These are phyloP conservation scores for Staphylotrichum longicolle DNA, from an alignment of 495 filamentous ascomycete species.

Conservation along the genomic window DNA sequence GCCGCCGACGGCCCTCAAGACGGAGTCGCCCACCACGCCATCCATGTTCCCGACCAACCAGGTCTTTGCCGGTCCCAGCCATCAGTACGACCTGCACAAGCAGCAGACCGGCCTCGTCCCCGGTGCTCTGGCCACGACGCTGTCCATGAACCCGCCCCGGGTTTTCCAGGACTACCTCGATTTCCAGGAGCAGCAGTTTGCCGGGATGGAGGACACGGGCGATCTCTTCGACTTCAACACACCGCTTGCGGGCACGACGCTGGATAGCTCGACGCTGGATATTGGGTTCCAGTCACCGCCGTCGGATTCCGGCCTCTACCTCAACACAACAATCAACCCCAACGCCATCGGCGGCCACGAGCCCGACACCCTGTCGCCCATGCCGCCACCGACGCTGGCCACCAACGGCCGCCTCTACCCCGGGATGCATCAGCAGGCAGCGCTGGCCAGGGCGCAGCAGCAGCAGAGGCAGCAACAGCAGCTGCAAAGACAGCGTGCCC, in stretches of 20 bases:
- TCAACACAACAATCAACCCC: slow-evolving; percentile 64
- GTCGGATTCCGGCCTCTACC: slow-evolving; percentile 51
- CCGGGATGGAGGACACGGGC: slow-evolving; percentile 40
- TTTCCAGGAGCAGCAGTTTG: slow-evolving; percentile 35
- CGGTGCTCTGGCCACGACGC: slow-evolving; percentile 67
- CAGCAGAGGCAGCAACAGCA: slow-evolving; percentile 64
- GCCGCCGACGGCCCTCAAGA: slow-evolving; percentile 50
- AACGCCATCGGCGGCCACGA: slow-evolving; percentile 62
- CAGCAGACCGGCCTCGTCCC: slow-evolving; percentile 88
- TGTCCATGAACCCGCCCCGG: slow-evolving; percentile 61
- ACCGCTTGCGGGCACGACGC: slow-evolving; percentile 31
- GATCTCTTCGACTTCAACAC: slow-evolving; percentile 61
- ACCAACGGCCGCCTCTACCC: slow-evolving; percentile 74
- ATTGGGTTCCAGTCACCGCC: slow-evolving; percentile 58
- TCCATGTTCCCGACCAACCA: slow-evolving; percentile 47
- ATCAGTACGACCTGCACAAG: slow-evolving; percentile 87
- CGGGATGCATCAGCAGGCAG: slow-evolving; percentile 73
- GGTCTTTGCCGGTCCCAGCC: slow-evolving; percentile 72
- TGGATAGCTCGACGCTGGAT: slow-evolving; percentile 41
- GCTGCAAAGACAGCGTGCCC: slow-evolving; percentile 64
- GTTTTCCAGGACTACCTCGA: slow-evolving; percentile 51
- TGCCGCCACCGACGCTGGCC: slow-evolving; percentile 40
- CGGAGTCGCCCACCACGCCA: slow-evolving; percentile 37
- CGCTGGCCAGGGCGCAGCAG: slow-evolving; percentile 58
- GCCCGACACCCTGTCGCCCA: slow-evolving; percentile 38